Evolutionary conservation across 768 basidiomycete species (phyloP).

Genomic region (Tylopilus balloui): DNA sequence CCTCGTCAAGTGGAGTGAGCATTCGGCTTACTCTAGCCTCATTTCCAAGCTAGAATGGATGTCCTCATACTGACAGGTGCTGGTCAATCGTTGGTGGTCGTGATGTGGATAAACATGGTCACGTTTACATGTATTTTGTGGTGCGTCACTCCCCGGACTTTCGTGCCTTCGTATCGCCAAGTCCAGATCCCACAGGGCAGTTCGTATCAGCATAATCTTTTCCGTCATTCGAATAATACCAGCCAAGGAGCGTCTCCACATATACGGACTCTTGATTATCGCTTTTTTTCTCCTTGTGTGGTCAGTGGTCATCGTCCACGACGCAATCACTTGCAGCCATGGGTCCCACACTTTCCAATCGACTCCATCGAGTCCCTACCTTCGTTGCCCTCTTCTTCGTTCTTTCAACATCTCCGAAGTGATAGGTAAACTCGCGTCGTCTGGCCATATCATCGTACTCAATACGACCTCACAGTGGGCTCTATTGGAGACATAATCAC

Average conservation of each 20-base stretch:
- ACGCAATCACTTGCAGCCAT: conserved; percentile 3
- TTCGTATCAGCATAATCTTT: conserved; percentile 20
- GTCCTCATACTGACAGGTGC: background rate
- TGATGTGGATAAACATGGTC: conserved; percentile 17
- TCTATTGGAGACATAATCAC: background rate
- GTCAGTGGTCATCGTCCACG: background rate
- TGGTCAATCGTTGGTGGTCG: background rate
- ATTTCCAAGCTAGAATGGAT: too few relatives aligned
- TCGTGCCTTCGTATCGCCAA: background rate
- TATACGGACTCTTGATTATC: conserved; percentile 4
- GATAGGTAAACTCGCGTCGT: background rate
- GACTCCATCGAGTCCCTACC: background rate
- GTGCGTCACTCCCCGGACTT: conserved; percentile 5
- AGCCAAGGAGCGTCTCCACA: conserved; percentile 6
- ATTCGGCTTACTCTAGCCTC: too few relatives aligned
- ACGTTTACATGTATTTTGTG: conserved; percentile 9
- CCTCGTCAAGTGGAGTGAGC: too few relatives aligned
- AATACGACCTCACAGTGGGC: background rate
- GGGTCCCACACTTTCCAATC: background rate
- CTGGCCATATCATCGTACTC: background rate
- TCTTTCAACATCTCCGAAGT: conserved; percentile 1
- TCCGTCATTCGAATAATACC: conserved; percentile 20
- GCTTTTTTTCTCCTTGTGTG: conserved; percentile 10
- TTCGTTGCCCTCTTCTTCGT: background rate
- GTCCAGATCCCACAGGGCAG: conserved; percentile 7